Evolutionary conservation across 768 basidiomycete species (phyloP), one percentile per base, ranked within the genome.

Genomic region (Panaeolus cyanescens): DNA sequence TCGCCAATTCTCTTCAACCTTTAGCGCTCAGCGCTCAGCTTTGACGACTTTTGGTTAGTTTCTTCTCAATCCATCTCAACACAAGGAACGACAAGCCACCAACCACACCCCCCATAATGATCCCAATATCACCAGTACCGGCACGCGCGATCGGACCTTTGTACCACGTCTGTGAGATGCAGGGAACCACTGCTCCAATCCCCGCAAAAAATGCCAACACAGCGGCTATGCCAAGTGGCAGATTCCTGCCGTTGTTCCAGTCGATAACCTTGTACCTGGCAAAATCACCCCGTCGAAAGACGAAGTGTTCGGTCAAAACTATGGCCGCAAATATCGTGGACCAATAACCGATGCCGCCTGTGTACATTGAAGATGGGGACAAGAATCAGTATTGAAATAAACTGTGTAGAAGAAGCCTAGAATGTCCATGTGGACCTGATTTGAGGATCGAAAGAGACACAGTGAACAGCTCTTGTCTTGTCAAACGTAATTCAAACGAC

Each of bases 151-250:
- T 85, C 0, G 90, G 90, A 0, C 91, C 91, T 3, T 75, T 72
- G 68, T 84, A 92, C 85, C 86, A 92, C 13, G 77, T 83, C 67
- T 93, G 90, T 60, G 83, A 75, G 85, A 93, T 93, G 55, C 78
- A 85, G 5, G 88, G 85, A 5, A 92, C 75, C 22, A 87, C 74
- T 20, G 91, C 76, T 6, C 74, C 84, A 58, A 86, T 85, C 2
- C 85, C 77, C 12, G 83, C 75, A 0, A 77, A 59, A 54, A 79
- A 79, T 0, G 91, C 80, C 0, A 77, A 59, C 5, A 90, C 64
- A 2, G 89, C 90, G 3, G 91, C 86, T 20, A 80, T 65, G 2
- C 91, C 92, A 13, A 79, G 75, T 0, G 91, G 91, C 3, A 93
- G 79, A 28, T 72, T 71, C 12, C 66, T 68, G 5, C 83, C 76